A percentile compares a stretch with the other conserved stretches of the same genome.
Conservation (phyloP, 208 protist genomes). For the Leptomonas seymouri region DNA sequence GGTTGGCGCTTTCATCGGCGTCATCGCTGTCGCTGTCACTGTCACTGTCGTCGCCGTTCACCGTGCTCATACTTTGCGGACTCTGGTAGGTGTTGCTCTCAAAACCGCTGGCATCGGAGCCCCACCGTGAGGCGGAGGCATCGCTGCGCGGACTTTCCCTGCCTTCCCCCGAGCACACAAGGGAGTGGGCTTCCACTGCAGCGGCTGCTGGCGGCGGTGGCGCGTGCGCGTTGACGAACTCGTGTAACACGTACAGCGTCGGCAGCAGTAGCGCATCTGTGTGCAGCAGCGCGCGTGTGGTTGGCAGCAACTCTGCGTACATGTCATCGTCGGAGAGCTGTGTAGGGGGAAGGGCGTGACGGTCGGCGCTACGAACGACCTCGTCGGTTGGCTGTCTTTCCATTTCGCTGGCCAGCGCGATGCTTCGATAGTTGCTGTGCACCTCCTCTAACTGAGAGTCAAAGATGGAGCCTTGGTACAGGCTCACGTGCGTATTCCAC, state of each 20-base stretch:
- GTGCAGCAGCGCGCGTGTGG: conserved; percentile 72
- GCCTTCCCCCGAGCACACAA: neutral
- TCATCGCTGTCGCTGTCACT: conserved; percentile 12
- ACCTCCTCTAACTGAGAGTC: conserved; percentile 39
- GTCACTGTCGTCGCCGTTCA: neutral
- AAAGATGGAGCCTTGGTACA: conserved; percentile 47
- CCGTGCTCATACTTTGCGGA: neutral
- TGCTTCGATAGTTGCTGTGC: conserved; percentile 35
- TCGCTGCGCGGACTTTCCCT: too few species aligned
- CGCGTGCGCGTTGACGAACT: conserved; percentile 28
- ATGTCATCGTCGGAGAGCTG: conserved; percentile 22
- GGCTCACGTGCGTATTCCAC: conserved; percentile 50
- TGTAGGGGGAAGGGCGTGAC: conserved; percentile 27
- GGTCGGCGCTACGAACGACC: neutral
- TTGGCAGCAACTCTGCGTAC: conserved; percentile 47
- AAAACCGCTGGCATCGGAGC: neutral
- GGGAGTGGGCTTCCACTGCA: neutral
- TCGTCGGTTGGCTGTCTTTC: neutral
- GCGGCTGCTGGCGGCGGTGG: neutral
- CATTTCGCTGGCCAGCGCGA: conserved; percentile 7
- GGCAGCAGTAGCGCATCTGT: conserved; percentile 69
- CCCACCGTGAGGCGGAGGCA: neutral
- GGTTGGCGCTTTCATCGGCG: conserved; percentile 19
- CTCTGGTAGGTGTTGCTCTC: neutral
- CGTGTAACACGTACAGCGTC: conserved; percentile 52